Base-by-base conservation (phyloP, 1,139 yeast genomes). In the Scheffersomyces lignicola region DNA sequence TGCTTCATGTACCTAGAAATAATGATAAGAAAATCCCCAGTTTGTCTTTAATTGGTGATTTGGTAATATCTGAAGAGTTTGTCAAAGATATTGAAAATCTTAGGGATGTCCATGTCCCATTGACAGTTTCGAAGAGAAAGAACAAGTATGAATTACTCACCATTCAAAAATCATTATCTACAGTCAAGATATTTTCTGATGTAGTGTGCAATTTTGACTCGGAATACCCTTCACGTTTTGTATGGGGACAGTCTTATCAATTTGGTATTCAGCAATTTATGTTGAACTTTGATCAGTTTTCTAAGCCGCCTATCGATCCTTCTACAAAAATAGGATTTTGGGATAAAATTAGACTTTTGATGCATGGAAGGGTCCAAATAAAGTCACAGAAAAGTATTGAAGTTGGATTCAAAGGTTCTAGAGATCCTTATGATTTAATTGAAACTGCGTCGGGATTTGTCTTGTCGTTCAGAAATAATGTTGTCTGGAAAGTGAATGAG, bases 241-340 rank as follows among this genome's bases (percentile, higher is more conserved):
- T 87, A 0, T 89, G 96, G 95, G 95, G 96, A 18, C 81, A 83
- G 24, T 83, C 89, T 0, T 83, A 82, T 51, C 88, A 82, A 48
- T 90, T 95, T 25, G 94, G 89, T 1, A 73, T 90, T 26, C 90
- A 88, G 45, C 92, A 88, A 45, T 72, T 82, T 2, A 85, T 86
- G 83, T 65, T 80, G 37, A 84, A 80, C 39, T 73, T 90, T 47
- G 96, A 89, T 49, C 83, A 84, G 36, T 86, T 90, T 54, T 80
- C 95, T 1, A 92, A 83, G 48, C 85, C 86, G 1, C 85, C 85
- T 58, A 62, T 87, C 75, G 98, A 78, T 48, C 73, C 73, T 2
- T 74, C 80, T 3, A 52, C 62, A 7, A 73, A 73, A 44, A 47
- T 78, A 10, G 83, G 83, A 12, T 73, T 76, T 42, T 78, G 83